Evolutionary conservation across 164 flowering plant genomes (phyloP), one percentile per base, ranked within the genome.

Genomic region (Cinnamomum chago): DNA sequence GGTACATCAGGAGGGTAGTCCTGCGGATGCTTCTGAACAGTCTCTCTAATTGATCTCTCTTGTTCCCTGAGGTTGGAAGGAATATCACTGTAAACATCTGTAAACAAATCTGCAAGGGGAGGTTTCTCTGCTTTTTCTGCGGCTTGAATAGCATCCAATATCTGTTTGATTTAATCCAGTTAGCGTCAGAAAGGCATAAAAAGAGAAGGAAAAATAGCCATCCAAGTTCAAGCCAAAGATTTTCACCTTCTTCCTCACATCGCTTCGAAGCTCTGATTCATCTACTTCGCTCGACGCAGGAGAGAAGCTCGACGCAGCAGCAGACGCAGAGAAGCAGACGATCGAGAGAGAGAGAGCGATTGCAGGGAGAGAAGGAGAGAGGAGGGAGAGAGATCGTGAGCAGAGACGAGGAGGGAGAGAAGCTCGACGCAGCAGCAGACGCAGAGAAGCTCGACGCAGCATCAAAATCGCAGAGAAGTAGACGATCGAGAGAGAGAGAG

Each of bases 121-220:
- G 88, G 92, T 74, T 87, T 90, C 73, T 88, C 86, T 30, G 77
- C 70, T 78, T 80, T 85, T 76, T 86, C 95, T 55, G 95, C 95
- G 50, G 33, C 77, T 70, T 89, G 92, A 76, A 90, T 83, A 30
- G 91, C 89, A 65, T 88, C 75, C 78, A 88, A 15, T 14, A 88
- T 28, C 95, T 89, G 81, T 78, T 82, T 66, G 52, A 65, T 25
- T 18, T 27, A 33, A 68, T 25, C 67, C 67, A 72, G 13, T 15
- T 20, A 72, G 58, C 14, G 72, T 25, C 4, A 55, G n/a, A 64
- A 17, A 66, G 68, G 58, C 12, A 33, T 11, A 23, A 64, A 67
- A 13, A 40, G 60, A 20, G 20, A 33, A 18, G 30, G 40, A 25
- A 20, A n/a, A 65, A 62, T 40, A 65, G n/a, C 6, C 60, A 52